Evolutionary conservation across 306 rosid genomes (phyloP).

Genomic region (Quercus bicolor): DNA sequence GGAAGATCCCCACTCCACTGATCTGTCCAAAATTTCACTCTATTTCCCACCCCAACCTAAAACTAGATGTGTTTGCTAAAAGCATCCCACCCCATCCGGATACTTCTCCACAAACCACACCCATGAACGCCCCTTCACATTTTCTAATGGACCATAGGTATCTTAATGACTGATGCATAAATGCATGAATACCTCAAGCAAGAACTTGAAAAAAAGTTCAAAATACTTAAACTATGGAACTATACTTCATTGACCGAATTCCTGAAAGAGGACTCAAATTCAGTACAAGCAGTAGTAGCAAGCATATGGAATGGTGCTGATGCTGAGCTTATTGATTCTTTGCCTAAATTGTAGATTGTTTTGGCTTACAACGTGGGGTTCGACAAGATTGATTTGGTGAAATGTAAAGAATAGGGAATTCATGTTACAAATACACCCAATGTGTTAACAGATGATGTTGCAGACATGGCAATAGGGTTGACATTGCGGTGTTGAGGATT

Average conservation of each 20-base stretch:
- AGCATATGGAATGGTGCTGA: constrained; percentile 41
- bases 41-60: too few relatives aligned
- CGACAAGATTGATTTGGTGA: constrained; percentile 48
- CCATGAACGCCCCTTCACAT: too few relatives aligned
- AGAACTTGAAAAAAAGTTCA: constrained; percentile 48
- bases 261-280: constrained; percentile 17
- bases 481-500: constrained; percentile 41
- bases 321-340: constrained; percentile 37
- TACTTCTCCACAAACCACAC: too few relatives aligned
- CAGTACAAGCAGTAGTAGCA: constrained; percentile 46
- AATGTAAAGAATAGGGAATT: constrained; percentile 43
- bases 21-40: too few relatives aligned
- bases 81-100: too few relatives aligned
- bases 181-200: constrained; percentile 38
- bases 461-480: constrained; percentile 59
- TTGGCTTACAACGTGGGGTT: constrained; percentile 57
- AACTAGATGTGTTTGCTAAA: too few relatives aligned
- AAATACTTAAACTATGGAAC: constrained; percentile 48
- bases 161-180: constrained; percentile 36
- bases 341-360: constrained; percentile 54
- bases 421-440: constrained; percentile 62
- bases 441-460: constrained; percentile 68
- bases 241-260: constrained; percentile 29
- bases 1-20: too few relatives aligned
- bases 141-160: constrained; percentile 37